Conservation (phyloP, 371 early-diverging fungal species). For the Thermomucor indicae-seudaticae region DNA sequence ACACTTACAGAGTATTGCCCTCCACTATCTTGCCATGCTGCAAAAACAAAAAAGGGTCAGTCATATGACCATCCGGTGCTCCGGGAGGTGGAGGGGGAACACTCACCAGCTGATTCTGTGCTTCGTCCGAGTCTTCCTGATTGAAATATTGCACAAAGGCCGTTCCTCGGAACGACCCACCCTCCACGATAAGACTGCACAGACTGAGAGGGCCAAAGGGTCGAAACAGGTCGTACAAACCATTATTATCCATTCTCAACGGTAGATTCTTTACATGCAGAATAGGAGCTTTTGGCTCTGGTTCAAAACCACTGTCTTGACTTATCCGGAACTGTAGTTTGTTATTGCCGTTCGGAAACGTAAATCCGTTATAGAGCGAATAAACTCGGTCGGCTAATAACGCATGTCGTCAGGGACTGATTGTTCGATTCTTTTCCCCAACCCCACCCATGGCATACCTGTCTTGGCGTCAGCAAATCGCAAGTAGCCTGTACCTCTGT, state of each 20-base stretch:
- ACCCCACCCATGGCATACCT: constrained; percentile 5
- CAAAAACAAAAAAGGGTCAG: background rate
- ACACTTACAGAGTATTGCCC: constrained; percentile 11
- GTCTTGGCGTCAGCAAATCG: constrained; percentile 14
- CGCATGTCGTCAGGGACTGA: background rate
- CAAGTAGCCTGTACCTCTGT: constrained; percentile 10
- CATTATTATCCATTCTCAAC: constrained; percentile 18
- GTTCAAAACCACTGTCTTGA: constrained; percentile 10
- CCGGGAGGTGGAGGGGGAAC: background rate
- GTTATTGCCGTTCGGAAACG: constrained; percentile 14
- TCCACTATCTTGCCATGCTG: constrained; percentile 9
- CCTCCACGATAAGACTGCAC: constrained; percentile 25
- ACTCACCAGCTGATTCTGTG: constrained; percentile 25
- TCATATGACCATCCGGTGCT: constrained; percentile 1
- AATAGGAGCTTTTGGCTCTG: constrained; percentile 20
- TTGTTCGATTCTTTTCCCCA: background rate
- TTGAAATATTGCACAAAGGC: constrained; percentile 37
- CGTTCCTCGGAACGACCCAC: constrained; percentile 17
- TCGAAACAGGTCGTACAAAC: constrained; percentile 29
- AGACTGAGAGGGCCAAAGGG: constrained; percentile 37
- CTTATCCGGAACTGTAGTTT: constrained; percentile 18
- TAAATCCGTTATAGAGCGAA: constrained; percentile 25
- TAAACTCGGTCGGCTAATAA: constrained; percentile 15
- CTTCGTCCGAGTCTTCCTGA: constrained; percentile 26
- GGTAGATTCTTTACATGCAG: constrained; percentile 30